Base-by-base conservation (phyloP, 768 basidiomycete species). In the Ramaria rubella region DNA sequence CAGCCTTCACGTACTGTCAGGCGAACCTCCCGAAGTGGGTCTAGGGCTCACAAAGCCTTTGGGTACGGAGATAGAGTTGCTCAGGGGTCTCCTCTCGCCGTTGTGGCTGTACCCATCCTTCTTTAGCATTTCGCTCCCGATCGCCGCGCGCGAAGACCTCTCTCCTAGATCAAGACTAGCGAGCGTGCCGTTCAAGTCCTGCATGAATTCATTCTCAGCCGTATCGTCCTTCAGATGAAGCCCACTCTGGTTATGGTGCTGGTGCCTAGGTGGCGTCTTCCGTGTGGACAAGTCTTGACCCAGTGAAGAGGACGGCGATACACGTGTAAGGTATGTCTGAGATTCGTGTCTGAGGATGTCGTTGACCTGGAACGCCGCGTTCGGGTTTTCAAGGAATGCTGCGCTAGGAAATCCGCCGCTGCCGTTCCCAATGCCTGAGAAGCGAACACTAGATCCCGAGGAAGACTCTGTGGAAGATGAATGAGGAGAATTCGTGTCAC, bases 121-220 rank as follows among this genome's bases (percentile, higher is more conserved):
- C 52, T 8, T 40, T 43, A 43, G 24, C 17, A 31, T n/a, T 17
- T 45, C 54, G 29, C 30, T 44, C 8, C 30, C 45, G 12, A 45
- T 44, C 5, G 43, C 30, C 4, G 27, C 9, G 30, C 40, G 26
- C 2, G 43, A 26, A 44, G 24, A 55, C 30, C 54, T 48, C 7
- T 48, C 54, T 19, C 54, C 85, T 56, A 90, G 70, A 60, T 88
- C 78, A 15, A 90, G 78, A 66, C 83, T 87, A 31, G 88, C 86
- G 36, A 91, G 75, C 27, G 84, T 87, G 21, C 85, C 84, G 62
- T 87, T 90, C 52, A 91, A 68, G 68, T 89, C 87, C 36, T 81
- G 80, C 61, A 90, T 77, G 29, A 67, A 50, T 58, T 85, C 83
- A 17, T 76, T 73, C 49, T 80, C 80, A 58, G 71, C 65, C 62